A percentile compares a stretch with the other conserved stretches of the same genome.
phyloP scores from a whole-genome alignment of 129 eudicot genomes.

The Cynara cardunculus region DNA sequence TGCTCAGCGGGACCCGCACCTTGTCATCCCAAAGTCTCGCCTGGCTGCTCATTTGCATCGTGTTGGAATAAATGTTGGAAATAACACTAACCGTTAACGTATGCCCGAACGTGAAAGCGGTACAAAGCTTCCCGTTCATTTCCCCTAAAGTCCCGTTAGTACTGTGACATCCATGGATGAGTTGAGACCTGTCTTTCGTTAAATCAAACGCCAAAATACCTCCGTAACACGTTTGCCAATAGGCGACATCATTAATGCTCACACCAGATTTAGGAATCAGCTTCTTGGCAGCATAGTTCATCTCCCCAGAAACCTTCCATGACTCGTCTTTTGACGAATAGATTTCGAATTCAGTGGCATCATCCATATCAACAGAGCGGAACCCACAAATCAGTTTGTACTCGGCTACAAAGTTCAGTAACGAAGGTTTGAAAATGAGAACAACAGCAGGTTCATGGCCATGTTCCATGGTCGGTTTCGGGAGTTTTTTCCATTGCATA shows the following conservation, averaged over 20 bases:
- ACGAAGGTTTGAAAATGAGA: conserved; percentile 58
- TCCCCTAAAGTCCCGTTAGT: conserved; percentile 32
- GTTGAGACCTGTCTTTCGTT: conserved; percentile 41
- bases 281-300: conserved; percentile 27
- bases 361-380: conserved; percentile 54
- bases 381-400: conserved; percentile 56
- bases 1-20: conserved; percentile 1
- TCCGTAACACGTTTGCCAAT: conserved; percentile 27
- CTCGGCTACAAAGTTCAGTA: conserved; percentile 52
- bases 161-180: conserved; percentile 14
- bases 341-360: conserved; percentile 59
- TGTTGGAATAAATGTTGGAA: conserved; percentile 39
- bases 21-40: conserved; percentile 32
- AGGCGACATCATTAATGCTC: conserved; percentile 37
- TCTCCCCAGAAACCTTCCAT: conserved; percentile 57
- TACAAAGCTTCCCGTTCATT: conserved; percentile 48
- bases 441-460: conserved; percentile 50
- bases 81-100: conserved; percentile 12
- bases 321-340: conserved; percentile 47
- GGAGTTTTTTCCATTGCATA: conserved; percentile 46
- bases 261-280: conserved; percentile 39
- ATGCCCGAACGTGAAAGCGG: conserved; percentile 9
- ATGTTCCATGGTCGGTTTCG: conserved; percentile 50
- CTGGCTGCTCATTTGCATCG: conserved; percentile 48
- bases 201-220: conserved; percentile 45